Conservation (phyloP, 257 asterid species). For the Nicotiana tabacum region DNA sequence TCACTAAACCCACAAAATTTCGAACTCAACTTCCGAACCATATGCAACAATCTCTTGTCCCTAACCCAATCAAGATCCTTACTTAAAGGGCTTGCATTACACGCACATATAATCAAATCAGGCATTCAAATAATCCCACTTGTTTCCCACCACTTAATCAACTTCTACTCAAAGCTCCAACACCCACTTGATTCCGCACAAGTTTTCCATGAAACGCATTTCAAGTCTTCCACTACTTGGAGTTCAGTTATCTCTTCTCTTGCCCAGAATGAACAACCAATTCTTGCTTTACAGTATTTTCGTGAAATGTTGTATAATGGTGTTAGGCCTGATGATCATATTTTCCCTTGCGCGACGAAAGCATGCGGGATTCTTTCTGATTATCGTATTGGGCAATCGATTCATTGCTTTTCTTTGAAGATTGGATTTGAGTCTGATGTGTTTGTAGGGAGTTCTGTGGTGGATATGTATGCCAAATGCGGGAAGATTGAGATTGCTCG, state of each 20-base stretch:
- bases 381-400: slow-evolving; percentile 37
- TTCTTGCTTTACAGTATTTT: slow-evolving; percentile 45
- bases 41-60: slow-evolving; percentile 53
- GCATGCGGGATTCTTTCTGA: slow-evolving; percentile 46
- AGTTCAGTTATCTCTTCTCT: slow-evolving; percentile 71
- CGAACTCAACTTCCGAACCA: slow-evolving; percentile 39
- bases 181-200: slow-evolving; percentile 47
- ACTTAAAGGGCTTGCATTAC: slow-evolving; percentile 49
- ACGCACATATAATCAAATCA: slow-evolving; percentile 51
- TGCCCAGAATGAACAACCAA: slow-evolving; percentile 62
- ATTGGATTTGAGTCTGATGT: slow-evolving; percentile 50
- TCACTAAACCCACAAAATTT: slow-evolving; percentile 33
- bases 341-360: slow-evolving; percentile 56
- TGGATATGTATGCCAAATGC: slow-evolving; percentile 77
- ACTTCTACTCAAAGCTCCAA: slow-evolving; percentile 70
- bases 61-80: slow-evolving; percentile 42
- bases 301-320: slow-evolving; percentile 42
- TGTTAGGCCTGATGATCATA: slow-evolving; percentile 48
- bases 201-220: slow-evolving; percentile 44
- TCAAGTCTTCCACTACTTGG: slow-evolving; percentile 80
- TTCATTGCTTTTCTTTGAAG: slow-evolving; percentile 56
- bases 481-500: slow-evolving; percentile 50
- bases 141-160: slow-evolving; percentile 66
- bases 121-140: slow-evolving; percentile 58
- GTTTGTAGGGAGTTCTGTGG: slow-evolving; percentile 71